Conservation (phyloP, 352 stramenopile genomes). For the Globisporangium nodosum region DNA sequence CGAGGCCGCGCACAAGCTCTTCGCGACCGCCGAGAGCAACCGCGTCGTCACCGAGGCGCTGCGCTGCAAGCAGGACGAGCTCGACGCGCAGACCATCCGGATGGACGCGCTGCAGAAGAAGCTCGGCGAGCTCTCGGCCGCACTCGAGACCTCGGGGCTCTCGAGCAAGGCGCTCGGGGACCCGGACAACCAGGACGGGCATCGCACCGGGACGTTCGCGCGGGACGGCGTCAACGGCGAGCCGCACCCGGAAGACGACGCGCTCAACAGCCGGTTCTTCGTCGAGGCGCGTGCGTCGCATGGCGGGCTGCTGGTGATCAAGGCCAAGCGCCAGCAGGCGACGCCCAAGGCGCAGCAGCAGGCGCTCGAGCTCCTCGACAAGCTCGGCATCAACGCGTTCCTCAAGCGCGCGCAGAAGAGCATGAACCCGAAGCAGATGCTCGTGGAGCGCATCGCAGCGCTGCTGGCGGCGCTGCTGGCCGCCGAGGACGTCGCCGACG, state of each 20-base stretch:
- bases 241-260: constrained; percentile 54
- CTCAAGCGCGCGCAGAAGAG: constrained; percentile 92
- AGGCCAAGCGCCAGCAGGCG: constrained; percentile 87
- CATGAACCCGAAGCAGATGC: constrained; percentile 89
- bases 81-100: constrained; percentile 82
- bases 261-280: constrained; percentile 79
- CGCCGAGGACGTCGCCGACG: constrained; percentile 64
- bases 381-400: constrained; percentile 88
- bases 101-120: constrained; percentile 78
- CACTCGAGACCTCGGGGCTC: constrained; percentile 51
- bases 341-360: constrained; percentile 42
- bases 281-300: constrained; percentile 78
- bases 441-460: constrained; percentile 87
- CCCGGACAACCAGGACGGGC: constrained; percentile 20
- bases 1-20: constrained; percentile 88
- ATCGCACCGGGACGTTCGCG: constrained; percentile 8
- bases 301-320: constrained; percentile 86
- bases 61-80: constrained; percentile 84
- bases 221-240: constrained; percentile 16
- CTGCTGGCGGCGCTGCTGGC: constrained; percentile 67
- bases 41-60: constrained; percentile 91
- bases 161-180: constrained; percentile 9
- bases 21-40: constrained; percentile 89
- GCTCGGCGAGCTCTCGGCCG: constrained; percentile 44
- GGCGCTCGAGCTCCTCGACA: constrained; percentile 87